Evolutionary conservation across 2,329 filamentous ascomycete species (phyloP).

Genomic region (Gliomastix tumulicola): DNA sequence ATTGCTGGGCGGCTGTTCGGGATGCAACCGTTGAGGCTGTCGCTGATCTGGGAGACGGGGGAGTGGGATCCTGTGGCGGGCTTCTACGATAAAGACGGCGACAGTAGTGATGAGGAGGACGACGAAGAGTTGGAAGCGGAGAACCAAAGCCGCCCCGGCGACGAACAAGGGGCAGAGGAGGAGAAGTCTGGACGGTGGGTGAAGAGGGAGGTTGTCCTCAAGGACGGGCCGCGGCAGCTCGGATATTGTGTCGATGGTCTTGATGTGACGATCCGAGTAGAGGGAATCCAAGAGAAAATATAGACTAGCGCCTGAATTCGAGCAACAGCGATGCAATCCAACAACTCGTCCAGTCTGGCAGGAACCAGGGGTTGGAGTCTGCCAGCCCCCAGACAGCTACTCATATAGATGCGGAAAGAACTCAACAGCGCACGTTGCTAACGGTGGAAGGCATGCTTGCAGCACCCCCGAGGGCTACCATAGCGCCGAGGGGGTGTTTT

Average conservation of each 20-base stretch:
- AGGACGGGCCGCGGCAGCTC: slow-evolving; percentile 71
- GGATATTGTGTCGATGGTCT: slow-evolving; percentile 75
- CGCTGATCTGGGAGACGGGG: slow-evolving; percentile 80
- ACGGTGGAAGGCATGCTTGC: no score
- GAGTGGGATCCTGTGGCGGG: slow-evolving; percentile 77
- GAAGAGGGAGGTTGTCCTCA: slow-evolving; percentile 72
- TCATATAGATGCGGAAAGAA: no score
- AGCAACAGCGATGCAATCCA: no score
- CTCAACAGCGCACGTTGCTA: no score
- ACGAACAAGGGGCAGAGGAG: slow-evolving; percentile 2
- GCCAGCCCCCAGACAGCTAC: no score
- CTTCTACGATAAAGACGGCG: slow-evolving; percentile 51
- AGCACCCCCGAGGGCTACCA: no score
- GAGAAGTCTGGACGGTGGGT: slow-evolving; percentile 54
- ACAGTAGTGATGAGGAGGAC: slow-evolving; percentile 42
- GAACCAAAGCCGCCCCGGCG: slow-evolving; percentile 5
- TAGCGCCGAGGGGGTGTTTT: no score
- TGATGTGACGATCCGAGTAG: slow-evolving; percentile 66
- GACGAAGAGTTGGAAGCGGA: slow-evolving; percentile 20
- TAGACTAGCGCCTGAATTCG: no score
- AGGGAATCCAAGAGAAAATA: no score
- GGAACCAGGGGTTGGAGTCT: no score
- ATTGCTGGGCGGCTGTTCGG: slow-evolving; percentile 67
- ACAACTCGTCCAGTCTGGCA: no score
- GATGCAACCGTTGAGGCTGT: slow-evolving; percentile 55